These are phyloP conservation scores for Tolypocladium tropicale DNA, from an alignment of 2,329 filamentous ascomycete species.

Conservation along the genomic window DNA sequence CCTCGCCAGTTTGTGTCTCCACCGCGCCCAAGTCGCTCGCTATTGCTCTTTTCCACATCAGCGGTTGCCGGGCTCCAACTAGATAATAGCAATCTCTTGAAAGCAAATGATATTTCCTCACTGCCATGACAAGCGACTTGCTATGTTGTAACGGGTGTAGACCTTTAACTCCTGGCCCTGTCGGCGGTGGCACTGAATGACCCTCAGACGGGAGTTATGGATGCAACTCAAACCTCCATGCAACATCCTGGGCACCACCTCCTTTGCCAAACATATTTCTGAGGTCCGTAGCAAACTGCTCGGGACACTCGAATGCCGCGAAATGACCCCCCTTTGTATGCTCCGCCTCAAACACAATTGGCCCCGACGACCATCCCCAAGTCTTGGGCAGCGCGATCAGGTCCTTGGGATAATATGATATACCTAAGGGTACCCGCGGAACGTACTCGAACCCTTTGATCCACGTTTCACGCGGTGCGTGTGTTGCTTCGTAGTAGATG, in stretches of 20 bases:
- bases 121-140: too few species aligned
- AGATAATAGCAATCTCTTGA: too few species aligned
- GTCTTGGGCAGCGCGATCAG: constrained; percentile 40
- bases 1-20: too few species aligned
- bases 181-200: too few species aligned
- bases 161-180: too few species aligned
- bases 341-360: constrained; percentile 45
- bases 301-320: constrained; percentile 47
- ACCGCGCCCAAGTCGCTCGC: too few species aligned
- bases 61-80: too few species aligned
- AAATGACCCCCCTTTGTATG: constrained; percentile 50
- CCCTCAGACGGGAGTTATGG: too few species aligned
- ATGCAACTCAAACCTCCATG: background rate
- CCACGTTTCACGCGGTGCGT: constrained; percentile 19
- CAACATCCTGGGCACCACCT: constrained; percentile 30
- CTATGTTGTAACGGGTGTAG: too few species aligned
- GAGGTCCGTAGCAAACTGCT: constrained; percentile 41
- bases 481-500: constrained; percentile 62
- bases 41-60: too few species aligned
- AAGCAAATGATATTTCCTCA: too few species aligned
- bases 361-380: constrained; percentile 49
- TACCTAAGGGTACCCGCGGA: constrained; percentile 28
- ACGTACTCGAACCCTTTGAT: constrained; percentile 15
- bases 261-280: constrained; percentile 46
- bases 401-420: constrained; percentile 50